These are phyloP conservation scores for Thielaviopsis ethacetica DNA, from an alignment of 2,329 filamentous ascomycete species.

Conservation along the genomic window DNA sequence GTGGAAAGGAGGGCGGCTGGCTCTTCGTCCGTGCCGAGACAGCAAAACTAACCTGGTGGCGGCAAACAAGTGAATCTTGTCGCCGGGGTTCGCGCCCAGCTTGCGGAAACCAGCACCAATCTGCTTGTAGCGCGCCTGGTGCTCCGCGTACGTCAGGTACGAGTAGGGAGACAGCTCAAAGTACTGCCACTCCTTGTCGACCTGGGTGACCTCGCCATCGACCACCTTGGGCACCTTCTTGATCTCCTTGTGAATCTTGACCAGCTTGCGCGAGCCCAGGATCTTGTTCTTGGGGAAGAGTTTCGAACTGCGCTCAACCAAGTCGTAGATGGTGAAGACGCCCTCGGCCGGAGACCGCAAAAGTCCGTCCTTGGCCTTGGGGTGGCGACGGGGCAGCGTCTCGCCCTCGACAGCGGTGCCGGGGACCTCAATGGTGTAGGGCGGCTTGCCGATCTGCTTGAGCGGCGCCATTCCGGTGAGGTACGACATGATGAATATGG, in stretches of 20 bases:
- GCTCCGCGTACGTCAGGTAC: constrained; percentile 66
- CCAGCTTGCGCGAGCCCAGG: constrained; percentile 54
- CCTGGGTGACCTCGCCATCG: constrained; percentile 60
- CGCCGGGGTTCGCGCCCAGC: constrained; percentile 49
- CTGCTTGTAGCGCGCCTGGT: constrained; percentile 51
- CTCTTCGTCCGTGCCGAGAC: no score
- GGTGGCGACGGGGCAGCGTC: constrained; percentile 66
- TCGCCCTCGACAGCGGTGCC: constrained; percentile 59
- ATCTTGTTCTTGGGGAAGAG: constrained; percentile 46
- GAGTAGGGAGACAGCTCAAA: constrained; percentile 68
- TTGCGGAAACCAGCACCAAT: constrained; percentile 59
- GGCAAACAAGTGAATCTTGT: constrained; percentile 68
- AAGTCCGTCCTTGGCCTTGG: constrained; percentile 53
- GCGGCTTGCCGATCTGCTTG: constrained; percentile 48
- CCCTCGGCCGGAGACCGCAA: constrained; percentile 48
- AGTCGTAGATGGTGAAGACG: constrained; percentile 62
- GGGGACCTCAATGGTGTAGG: constrained; percentile 58
- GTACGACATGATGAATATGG: constrained; percentile 20
- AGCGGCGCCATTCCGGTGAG: constrained; percentile 32
- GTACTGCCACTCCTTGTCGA: constrained; percentile 84
- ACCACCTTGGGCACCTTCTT: constrained; percentile 84
- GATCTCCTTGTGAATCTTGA: constrained; percentile 65
- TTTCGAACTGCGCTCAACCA: constrained; percentile 52
- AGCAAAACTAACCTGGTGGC: constrained; percentile 58
- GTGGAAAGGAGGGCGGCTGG: no score